Evolutionary conservation across 75 land plant genomes (phyloP), one percentile per base, ranked within the genome.

Genomic region (Selaginella tamariscina): DNA sequence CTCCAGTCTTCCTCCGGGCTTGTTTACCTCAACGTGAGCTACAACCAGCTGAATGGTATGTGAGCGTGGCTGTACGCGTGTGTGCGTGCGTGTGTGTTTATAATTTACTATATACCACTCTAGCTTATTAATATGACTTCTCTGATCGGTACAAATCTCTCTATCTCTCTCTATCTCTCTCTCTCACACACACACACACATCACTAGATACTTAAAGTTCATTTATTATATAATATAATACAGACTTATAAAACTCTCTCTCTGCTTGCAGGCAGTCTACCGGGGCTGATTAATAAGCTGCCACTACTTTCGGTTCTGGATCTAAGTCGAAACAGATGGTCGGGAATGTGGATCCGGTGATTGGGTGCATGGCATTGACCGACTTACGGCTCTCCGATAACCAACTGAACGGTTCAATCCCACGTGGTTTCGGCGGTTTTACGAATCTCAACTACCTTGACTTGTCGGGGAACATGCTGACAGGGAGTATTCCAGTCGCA

Each of bases 361-460:
- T 39, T 39, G 49, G 49, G 15, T 39, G 49, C 49, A 39, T 15
- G 15, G 15, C 5, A 5, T 39, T 39, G 49, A 39, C 49, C 5
- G 49, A 39, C 49, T 39, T 39, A 39, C 80, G 95, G 9, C 65
- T 85, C 15, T 80, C 75, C 39, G 72, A 74, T 24, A 92, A 92
- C 81, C 54, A 23, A 22, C 57, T 92, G 29, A 72, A 57, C 65
- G 97, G 97, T 11, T 24, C 77, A 13, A 86, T 92, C n/a, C 97
- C 97, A 0, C 22, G 60, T 44, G 87, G 86, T 0, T 79, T 88
- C 57, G 85, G 95, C 0, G 55, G 24, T 20, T 56, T 89, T 26
- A 55, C 60, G 0, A 86, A 89, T 31, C 73, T 92, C 32, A 82
- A 82, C 0, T 88, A 64, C 73, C n/a, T 82, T 49, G 93, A 88